These are phyloP conservation scores for Teunomyces tritomae DNA, from an alignment of 805 yeast genomes.

Conservation along the genomic window DNA sequence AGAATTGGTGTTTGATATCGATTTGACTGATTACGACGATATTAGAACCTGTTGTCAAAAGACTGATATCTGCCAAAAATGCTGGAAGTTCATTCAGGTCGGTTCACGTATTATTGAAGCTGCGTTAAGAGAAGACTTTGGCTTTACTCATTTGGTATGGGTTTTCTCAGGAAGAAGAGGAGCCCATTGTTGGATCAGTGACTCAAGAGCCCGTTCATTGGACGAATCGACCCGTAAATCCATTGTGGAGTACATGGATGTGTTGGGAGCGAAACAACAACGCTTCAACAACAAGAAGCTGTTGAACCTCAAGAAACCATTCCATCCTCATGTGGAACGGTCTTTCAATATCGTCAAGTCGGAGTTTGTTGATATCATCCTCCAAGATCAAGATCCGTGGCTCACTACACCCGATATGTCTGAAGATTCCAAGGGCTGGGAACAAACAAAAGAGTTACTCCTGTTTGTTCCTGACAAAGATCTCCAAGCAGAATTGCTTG, in stretches of 20 bases:
- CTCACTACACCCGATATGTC: conserved; percentile 24
- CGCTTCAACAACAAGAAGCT: conserved; percentile 32
- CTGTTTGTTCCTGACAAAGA: conserved; percentile 62
- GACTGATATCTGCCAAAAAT: conserved; percentile 78
- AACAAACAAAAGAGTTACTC: conserved; percentile 51
- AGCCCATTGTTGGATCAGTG: conserved; percentile 98
- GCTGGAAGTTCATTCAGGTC: conserved; percentile 90
- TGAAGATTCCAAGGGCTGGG: conserved; percentile 48
- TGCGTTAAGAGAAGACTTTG: conserved; percentile 83
- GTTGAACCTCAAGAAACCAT: conserved; percentile 66
- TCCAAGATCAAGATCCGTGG: conserved; percentile 91
- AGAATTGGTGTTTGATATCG: conserved; percentile 94
- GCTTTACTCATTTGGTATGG: conserved; percentile 84
- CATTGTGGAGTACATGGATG: conserved; percentile 80
- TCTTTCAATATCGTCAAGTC: conserved; percentile 65
- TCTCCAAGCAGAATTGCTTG: conserved; percentile 50
- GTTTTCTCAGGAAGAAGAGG: conserved; percentile 98
- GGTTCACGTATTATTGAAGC: conserved; percentile 74
- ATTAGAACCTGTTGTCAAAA: conserved; percentile 90
- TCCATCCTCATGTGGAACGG: conserved; percentile 83
- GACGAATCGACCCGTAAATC: conserved; percentile 75
- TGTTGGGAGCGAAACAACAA: conserved; percentile 47
- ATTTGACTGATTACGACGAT: conserved; percentile 94
- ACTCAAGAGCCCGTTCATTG: conserved; percentile 69
- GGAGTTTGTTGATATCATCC: conserved; percentile 61